Conservation (phyloP, 352 stramenopile genomes). For the Pythium pyrilobum region DNA sequence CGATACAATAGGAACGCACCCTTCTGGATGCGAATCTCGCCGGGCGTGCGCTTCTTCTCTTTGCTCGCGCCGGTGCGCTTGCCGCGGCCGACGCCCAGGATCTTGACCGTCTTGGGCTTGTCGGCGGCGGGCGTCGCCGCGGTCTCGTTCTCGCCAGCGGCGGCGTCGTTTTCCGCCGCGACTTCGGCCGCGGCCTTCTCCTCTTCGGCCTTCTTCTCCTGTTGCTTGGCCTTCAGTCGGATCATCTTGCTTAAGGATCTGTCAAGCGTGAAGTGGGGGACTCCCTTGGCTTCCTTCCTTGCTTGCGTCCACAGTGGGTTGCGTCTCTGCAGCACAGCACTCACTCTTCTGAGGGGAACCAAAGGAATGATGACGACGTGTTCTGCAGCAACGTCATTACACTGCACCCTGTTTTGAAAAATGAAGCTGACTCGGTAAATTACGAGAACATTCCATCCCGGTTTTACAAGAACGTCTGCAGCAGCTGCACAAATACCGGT, state of each 20-base stretch:
- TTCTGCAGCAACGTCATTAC: background rate
- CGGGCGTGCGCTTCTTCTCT: constrained; percentile 92
- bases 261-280: too few species aligned
- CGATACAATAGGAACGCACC: constrained; percentile 39
- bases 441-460: too few species aligned
- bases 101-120: constrained; percentile 79
- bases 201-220: constrained; percentile 83
- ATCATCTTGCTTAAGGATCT: constrained; percentile 43
- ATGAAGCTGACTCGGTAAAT: too few species aligned
- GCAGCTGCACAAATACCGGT: too few species aligned
- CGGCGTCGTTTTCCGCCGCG: constrained; percentile 10
- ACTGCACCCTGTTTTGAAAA: too few species aligned
- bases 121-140: constrained; percentile 12
- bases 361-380: background rate
- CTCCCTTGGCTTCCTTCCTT: too few species aligned
- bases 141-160: constrained; percentile 14
- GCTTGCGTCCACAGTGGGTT: background rate
- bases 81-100: constrained; percentile 75
- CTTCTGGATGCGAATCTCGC: constrained; percentile 98
- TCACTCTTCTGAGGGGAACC: background rate
- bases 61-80: constrained; percentile 63
- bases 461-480: too few species aligned
- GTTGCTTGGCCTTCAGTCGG: constrained; percentile 80
- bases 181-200: constrained; percentile 28
- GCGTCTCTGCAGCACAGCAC: too few species aligned